Evolutionary conservation across 345 rosid species (phyloP), one percentile per base, ranked within the genome.

Genomic region (Tarenaya hassleriana): DNA sequence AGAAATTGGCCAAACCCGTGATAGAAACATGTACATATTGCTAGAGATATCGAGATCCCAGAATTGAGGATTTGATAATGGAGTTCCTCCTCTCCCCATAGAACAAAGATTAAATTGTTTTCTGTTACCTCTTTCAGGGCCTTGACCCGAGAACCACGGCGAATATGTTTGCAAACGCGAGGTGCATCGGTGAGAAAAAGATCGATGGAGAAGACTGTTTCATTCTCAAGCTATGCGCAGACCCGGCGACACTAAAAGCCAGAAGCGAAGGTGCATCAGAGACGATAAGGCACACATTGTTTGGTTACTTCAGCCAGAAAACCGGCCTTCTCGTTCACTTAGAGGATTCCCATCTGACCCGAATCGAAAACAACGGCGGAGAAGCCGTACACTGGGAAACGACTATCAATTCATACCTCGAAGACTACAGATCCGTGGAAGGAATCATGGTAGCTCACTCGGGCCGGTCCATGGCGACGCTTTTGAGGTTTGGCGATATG

Each of bases 221-320:
- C 67, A 78, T 83, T 35, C 85, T 83, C 54, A 83, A 83, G 81
- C 75, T 83, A 38, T 78, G 88, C 1, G 83, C 92, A 8, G 88
- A 80, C 65, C 88, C 82, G 10, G 70, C 69, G 10, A 80, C 92
- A 42, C 71, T 83, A 24, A 83, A 74, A 71, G 84, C 85, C 35
- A 73, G 92, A 60, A 83, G 88, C 5, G 92, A 83, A 66, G 92
- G 86, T 3, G 83, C 90, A 6, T 81, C 90, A 16, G 90, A 82
- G 74, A 82, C 79, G 14, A 77, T 77, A 61, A 67, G 92, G 66
- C 92, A 83, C 50, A 85, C 76, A 7, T 47, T 83, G 56, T 78
- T 83, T 27, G 92, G 92, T 47, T 83, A 83, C 77, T 80, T 83
- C 73, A 80, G 92, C 76, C 88, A 83, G 67, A 83, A 76, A 57